Evolutionary conservation across 2,329 filamentous ascomycete genomes (phyloP), one percentile per base, ranked within the genome.

Genomic region (Ophiostoma tasmaniense): DNA sequence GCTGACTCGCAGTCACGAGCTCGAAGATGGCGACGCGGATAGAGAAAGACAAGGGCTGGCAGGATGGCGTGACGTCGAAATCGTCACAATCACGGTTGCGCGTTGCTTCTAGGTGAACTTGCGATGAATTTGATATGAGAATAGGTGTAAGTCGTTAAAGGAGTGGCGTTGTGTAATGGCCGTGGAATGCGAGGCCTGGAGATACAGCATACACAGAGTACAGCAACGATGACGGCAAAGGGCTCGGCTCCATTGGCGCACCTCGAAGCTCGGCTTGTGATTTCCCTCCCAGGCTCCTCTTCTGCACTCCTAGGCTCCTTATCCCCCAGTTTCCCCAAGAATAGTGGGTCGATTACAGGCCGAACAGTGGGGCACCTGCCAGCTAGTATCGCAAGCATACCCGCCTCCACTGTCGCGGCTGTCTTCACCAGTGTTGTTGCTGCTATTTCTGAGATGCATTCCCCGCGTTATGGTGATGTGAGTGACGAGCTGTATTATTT

Each of bases 231-330:
- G 64, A 66, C 65, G 25, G 28, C 45, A 8, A 39, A 33, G 37
- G 13, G 37, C 39, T 66, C 39, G 37, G 64, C 22, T 45, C 64
- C 37, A 39, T 65, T 25, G 33, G 61, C 61, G 59, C 61, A 37
- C 37, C 25, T 52, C n/a, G 42, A 55, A 55, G 65, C 65, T 66
- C 65, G 65, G 65, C 65, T 59, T 66, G 65, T 66, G 65, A 66
- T 33, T 66, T 35, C 17, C 59, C 59, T 66, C 62, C 61, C 37
- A 39, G 37, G 37, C 37, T 39, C 37, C 37, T 39, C 37, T 39
- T 39, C 37, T 39, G 37, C 37, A 11, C 37, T 39, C 37, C 37
- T 39, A 39, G 37, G 37, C 37, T 39, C 37, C 37, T 39, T 39
- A 45, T 45, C 42, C 42, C 42, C 35, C 37, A 65, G 64, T 45